These are phyloP conservation scores for Sporisorium iseilematis-ciliati DNA, from an alignment of 1,284 basidiomycete species.

Conservation along the genomic window DNA sequence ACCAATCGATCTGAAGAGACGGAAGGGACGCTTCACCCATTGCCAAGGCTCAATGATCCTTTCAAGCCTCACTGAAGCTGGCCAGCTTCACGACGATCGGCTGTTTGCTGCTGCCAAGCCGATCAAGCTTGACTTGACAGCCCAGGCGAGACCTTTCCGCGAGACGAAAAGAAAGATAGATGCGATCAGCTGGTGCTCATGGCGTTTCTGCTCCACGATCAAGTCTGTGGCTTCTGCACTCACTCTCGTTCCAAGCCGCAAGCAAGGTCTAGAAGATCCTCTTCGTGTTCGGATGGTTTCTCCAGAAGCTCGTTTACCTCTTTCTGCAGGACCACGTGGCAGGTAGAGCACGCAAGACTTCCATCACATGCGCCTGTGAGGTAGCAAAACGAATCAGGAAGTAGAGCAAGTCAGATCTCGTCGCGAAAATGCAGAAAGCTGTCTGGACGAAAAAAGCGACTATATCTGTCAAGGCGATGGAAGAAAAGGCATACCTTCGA, in stretches of 20 bases:
- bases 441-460: too few species aligned
- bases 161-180: not conserved
- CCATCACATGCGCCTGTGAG: conserved; percentile 5
- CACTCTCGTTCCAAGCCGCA: conserved; percentile 5
- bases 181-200: not conserved
- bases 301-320: conserved; percentile 4
- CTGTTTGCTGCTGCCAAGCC: not conserved
- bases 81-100: not conserved
- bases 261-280: conserved; percentile 5
- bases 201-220: not conserved
- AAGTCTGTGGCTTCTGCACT: not conserved
- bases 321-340: conserved; percentile 8
- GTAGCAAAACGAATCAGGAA: not conserved
- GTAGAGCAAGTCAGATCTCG: too few species aligned
- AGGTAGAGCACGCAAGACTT: conserved; percentile 2
- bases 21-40: too few species aligned
- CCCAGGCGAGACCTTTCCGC: conserved; percentile 7
- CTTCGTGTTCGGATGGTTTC: conserved; percentile 1
- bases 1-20: too few species aligned
- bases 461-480: not conserved
- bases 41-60: too few species aligned
- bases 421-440: too few species aligned
- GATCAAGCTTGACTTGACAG: conserved; percentile 7
- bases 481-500: conserved; percentile 1
- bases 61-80: not conserved